These are phyloP conservation scores for Wallacemonas collosoma DNA, from an alignment of 208 protist genomes.

Conservation along the genomic window DNA sequence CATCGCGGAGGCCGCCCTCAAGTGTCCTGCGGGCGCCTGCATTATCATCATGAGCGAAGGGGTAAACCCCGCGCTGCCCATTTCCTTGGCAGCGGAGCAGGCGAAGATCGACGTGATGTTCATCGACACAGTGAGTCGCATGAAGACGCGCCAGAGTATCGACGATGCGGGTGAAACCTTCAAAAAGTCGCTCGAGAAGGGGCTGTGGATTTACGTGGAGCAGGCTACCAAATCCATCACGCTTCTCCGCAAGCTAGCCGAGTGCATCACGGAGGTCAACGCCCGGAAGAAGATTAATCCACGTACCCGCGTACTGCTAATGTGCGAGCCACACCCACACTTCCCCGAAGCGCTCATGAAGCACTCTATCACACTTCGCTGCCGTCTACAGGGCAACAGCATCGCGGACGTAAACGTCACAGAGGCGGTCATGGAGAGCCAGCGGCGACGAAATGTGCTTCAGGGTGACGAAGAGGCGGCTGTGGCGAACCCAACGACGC, in stretches of 20 bases:
- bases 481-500: conserved; percentile 17
- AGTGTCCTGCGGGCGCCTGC: conserved; percentile 53
- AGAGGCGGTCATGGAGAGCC: conserved; percentile 69
- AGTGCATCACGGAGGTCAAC: conserved; percentile 69
- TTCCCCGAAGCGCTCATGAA: conserved; percentile 84
- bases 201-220: conserved; percentile 90
- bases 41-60: conserved; percentile 90
- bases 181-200: conserved; percentile 81
- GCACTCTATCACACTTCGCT: conserved; percentile 76
- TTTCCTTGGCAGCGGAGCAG: conserved; percentile 70
- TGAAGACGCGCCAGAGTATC: conserved; percentile 87
- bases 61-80: conserved; percentile 78
- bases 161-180: conserved; percentile 68
- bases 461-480: conserved; percentile 45
- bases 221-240: conserved; percentile 91
- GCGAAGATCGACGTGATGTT: conserved; percentile 82
- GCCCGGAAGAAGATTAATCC: conserved; percentile 47
- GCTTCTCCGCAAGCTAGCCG: conserved; percentile 73
- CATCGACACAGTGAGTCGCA: conserved; percentile 85
- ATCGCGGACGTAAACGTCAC: conserved; percentile 62
- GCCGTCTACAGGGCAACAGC: conserved; percentile 65
- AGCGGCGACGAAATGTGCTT: conserved; percentile 43
- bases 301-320: conserved; percentile 78
- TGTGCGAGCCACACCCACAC: conserved; percentile 91
- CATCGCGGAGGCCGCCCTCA: conserved; percentile 60